Conservation (phyloP, 805 yeast genomes). For the Zygosaccharomyces kombuchaensis region DNA sequence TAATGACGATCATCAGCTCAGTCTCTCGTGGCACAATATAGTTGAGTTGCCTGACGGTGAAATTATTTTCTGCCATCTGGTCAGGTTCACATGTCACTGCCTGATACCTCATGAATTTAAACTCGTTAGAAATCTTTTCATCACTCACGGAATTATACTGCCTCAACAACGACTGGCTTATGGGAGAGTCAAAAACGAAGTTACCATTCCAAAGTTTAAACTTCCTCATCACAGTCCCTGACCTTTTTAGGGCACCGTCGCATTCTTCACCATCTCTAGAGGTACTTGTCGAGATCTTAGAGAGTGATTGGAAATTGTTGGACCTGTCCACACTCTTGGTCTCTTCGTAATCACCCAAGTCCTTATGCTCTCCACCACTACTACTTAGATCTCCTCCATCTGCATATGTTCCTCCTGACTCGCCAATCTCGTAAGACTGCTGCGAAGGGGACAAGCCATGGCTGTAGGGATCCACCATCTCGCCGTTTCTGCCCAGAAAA, state of each 20-base stretch:
- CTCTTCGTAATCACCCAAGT: constrained; percentile 29
- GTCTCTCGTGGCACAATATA: constrained; percentile 76
- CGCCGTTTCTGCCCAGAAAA: constrained; percentile 32
- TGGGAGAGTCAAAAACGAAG: constrained; percentile 83
- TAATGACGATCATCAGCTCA: constrained; percentile 78
- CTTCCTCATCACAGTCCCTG: constrained; percentile 29
- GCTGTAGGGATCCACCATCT: constrained; percentile 35
- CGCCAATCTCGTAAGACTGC: background rate
- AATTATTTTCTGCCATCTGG: constrained; percentile 55
- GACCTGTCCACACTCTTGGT: constrained; percentile 16
- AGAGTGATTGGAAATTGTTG: constrained; percentile 12
- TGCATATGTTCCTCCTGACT: constrained; percentile 4
- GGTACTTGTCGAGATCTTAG: constrained; percentile 12
- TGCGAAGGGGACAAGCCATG: constrained; percentile 1
- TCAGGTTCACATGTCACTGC: constrained; percentile 92
- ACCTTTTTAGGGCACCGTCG: constrained; percentile 14
- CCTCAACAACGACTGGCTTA: constrained; percentile 59
- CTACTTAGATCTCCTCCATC: constrained; percentile 15
- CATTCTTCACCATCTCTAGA: constrained; percentile 10
- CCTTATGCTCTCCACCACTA: constrained; percentile 18
- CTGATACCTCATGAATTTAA: constrained; percentile 84
- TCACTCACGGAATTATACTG: constrained; percentile 44
- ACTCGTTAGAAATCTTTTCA: constrained; percentile 47
- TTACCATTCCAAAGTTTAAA: constrained; percentile 55
- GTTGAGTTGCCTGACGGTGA: constrained; percentile 77